phyloP scores from a whole-genome alignment of 352 stramenopile genomes.

The Globisporangium radiosum region DNA sequence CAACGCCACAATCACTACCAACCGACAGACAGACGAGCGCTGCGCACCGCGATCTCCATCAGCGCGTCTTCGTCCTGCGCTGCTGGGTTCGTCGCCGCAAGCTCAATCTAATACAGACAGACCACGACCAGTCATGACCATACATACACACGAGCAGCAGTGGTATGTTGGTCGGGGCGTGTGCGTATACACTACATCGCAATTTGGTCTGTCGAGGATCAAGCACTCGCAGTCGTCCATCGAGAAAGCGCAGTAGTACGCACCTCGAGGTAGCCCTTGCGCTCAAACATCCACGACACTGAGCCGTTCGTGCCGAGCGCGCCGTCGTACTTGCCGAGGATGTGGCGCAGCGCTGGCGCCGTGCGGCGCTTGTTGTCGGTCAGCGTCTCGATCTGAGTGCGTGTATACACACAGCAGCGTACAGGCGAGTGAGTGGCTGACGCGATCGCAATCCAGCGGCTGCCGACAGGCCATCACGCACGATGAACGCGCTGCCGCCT shows the following conservation, averaged over 20 bases:
- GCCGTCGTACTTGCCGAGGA: conserved; percentile 63
- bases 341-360: conserved; percentile 70
- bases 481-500: conserved; percentile 64
- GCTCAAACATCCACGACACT: conserved; percentile 82
- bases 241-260: background rate
- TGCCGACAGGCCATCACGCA: conserved; percentile 9
- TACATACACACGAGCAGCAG: conserved; percentile 3
- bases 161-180: too few relatives aligned
- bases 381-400: conserved; percentile 66
- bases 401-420: background rate
- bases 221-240: too few relatives aligned
- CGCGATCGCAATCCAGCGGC: background rate
- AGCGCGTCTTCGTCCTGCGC: conserved; percentile 54
- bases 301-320: conserved; percentile 68
- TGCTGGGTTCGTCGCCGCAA: conserved; percentile 18
- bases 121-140: background rate
- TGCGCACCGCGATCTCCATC: conserved; percentile 68
- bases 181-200: too few relatives aligned
- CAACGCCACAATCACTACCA: too few relatives aligned
- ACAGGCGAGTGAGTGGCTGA: background rate
- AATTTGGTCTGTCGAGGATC: too few relatives aligned
- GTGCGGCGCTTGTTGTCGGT: conserved; percentile 81
- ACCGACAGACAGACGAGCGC: background rate
- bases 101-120: conserved; percentile 24
- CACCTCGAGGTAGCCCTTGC: conserved; percentile 80